These are phyloP conservation scores for Hymenoscyphus fructigenus DNA, from an alignment of 2,329 filamentous ascomycete species.

Conservation along the genomic window DNA sequence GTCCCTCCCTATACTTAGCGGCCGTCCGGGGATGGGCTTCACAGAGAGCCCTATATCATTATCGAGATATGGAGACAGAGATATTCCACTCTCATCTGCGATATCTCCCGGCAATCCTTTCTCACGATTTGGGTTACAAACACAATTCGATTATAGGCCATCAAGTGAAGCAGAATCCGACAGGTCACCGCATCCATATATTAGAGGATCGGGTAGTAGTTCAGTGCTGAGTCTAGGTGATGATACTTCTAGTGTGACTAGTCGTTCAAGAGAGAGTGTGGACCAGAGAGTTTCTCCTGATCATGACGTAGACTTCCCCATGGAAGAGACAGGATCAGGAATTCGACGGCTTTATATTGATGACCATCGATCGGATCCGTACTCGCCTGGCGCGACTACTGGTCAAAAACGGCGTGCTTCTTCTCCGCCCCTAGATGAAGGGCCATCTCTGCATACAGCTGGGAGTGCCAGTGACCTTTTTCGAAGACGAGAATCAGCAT, in stretches of 20 bases:
- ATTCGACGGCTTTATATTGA: constrained; percentile 52
- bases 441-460: constrained; percentile 34
- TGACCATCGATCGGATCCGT: constrained; percentile 40
- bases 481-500: constrained; percentile 47
- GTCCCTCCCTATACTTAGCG: constrained; percentile 36
- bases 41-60: constrained; percentile 33
- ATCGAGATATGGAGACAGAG: constrained; percentile 34
- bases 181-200: constrained; percentile 32
- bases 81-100: constrained; percentile 32
- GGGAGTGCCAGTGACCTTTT: constrained; percentile 37
- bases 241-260: constrained; percentile 49
- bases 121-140: constrained; percentile 24
- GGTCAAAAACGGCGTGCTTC: constrained; percentile 65
- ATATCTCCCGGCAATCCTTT: constrained; percentile 32
- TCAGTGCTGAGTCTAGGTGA: constrained; percentile 44
- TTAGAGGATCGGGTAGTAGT: constrained; percentile 47
- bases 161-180: constrained; percentile 35
- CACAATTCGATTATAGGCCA: constrained; percentile 33
- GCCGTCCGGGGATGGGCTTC: constrained; percentile 27
- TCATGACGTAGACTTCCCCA: constrained; percentile 45
- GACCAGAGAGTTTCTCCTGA: constrained; percentile 51
- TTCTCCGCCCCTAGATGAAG: constrained; percentile 55
- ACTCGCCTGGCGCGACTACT: constrained; percentile 39
- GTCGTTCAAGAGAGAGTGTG: constrained; percentile 58
- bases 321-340: constrained; percentile 53